These are phyloP conservation scores for Paecilomyces variotii DNA, from an alignment of 2,329 filamentous ascomycete species.

Conservation along the genomic window DNA sequence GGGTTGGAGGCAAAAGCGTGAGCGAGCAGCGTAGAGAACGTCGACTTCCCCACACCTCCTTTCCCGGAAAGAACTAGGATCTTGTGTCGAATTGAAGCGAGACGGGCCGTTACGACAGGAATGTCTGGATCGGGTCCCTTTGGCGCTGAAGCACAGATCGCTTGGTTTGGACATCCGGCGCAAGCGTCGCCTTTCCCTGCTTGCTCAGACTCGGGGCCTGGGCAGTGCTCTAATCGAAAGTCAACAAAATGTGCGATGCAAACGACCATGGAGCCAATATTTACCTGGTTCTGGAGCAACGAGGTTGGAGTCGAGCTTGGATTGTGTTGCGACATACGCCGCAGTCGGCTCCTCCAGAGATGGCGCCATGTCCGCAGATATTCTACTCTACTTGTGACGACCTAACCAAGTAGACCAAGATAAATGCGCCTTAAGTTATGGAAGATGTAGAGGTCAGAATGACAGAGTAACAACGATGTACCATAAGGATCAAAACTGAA, in stretches of 20 bases:
- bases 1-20: slow-evolving; percentile 82
- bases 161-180: slow-evolving; percentile 90
- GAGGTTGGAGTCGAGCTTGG: slow-evolving; percentile 72
- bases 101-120: slow-evolving; percentile 73
- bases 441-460: neutral
- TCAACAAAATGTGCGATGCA: slow-evolving; percentile 3
- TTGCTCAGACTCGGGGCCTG: slow-evolving; percentile 57
- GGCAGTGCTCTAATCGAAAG: slow-evolving; percentile 65
- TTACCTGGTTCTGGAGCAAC: slow-evolving; percentile 80
- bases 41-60: slow-evolving; percentile 94
- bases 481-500: neutral
- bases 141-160: slow-evolving; percentile 86
- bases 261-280: slow-evolving; percentile 3
- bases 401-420: neutral
- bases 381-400: neutral
- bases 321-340: slow-evolving; percentile 65
- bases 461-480: neutral
- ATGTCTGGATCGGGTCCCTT: slow-evolving; percentile 96
- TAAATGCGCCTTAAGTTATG: neutral
- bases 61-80: slow-evolving; percentile 89
- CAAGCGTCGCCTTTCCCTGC: slow-evolving; percentile 69
- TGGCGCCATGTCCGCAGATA: slow-evolving; percentile 58
- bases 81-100: slow-evolving; percentile 79
- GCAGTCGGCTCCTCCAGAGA: slow-evolving; percentile 67
- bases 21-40: slow-evolving; percentile 79